These are phyloP conservation scores for Hortiboletus flavorubellus DNA, from an alignment of 768 basidiomycete genomes.

Conservation along the genomic window DNA sequence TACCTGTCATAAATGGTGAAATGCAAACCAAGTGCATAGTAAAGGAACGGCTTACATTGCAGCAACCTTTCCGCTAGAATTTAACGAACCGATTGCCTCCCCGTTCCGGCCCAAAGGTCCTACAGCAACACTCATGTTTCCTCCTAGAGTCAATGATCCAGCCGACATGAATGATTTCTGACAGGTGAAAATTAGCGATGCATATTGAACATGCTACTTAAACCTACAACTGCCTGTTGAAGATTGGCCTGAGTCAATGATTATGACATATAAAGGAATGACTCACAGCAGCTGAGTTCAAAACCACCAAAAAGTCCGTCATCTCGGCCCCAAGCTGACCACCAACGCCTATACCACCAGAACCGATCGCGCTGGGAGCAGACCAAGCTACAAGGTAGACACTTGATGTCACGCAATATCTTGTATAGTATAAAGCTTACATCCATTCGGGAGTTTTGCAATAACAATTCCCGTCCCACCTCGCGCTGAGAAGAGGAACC, in stretches of 20 bases:
- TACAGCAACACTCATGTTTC: constrained; percentile 84
- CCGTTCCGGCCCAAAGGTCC: constrained; percentile 94
- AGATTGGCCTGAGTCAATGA: constrained; percentile 2
- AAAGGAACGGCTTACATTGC: constrained; percentile 62
- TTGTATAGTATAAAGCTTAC: constrained; percentile 43
- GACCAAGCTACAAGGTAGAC: constrained; percentile 82
- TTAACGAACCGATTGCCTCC: constrained; percentile 83
- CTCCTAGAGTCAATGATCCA: constrained; percentile 86
- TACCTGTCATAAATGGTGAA: constrained; percentile 48
- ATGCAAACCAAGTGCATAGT: neutral
- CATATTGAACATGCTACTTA: neutral
- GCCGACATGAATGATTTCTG: constrained; percentile 91
- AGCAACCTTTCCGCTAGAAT: constrained; percentile 80
- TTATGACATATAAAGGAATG: neutral
- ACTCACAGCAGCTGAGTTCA: constrained; percentile 74
- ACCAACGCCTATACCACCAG: constrained; percentile 87
- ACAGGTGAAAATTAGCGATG: constrained; percentile 16
- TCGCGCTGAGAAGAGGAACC: constrained; percentile 67
- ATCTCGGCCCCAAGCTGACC: constrained; percentile 81
- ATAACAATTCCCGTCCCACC: constrained; percentile 88
- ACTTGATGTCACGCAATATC: neutral
- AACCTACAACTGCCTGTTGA: constrained; percentile 59
- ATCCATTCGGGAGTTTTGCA: constrained; percentile 74
- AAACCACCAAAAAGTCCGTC: constrained; percentile 87
- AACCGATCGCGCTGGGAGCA: constrained; percentile 91